Conservation (phyloP, 208 protist species). For the Wallacemonas sp. region DNA sequence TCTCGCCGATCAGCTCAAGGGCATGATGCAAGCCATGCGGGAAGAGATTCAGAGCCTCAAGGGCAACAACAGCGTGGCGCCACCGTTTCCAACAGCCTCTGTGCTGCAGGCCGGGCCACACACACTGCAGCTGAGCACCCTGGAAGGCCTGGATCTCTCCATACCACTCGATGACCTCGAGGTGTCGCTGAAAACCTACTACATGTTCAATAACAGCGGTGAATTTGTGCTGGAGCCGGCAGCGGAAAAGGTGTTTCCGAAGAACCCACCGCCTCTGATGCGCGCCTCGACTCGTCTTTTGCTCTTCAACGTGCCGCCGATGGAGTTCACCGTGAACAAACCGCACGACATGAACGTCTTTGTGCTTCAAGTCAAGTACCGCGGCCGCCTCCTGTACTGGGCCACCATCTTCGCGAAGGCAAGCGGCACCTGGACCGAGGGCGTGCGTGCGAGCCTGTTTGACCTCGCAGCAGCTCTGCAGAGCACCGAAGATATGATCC, state of each 20-base stretch:
- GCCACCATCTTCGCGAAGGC: slow-evolving; percentile 36
- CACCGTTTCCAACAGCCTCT: slow-evolving; percentile 38
- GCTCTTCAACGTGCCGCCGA: slow-evolving; percentile 35
- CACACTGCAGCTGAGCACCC: slow-evolving; percentile 31
- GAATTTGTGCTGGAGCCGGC: slow-evolving; percentile 52
- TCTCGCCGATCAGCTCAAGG: slow-evolving; percentile 20
- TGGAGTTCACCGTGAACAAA: slow-evolving; percentile 54
- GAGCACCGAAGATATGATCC: slow-evolving; percentile 29
- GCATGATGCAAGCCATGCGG: slow-evolving; percentile 26
- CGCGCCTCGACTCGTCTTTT: slow-evolving; percentile 28
- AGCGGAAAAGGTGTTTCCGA: slow-evolving; percentile 29
- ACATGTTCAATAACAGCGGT: slow-evolving; percentile 43
- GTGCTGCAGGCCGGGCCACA: slow-evolving; percentile 38
- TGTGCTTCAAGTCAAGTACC: slow-evolving; percentile 45
- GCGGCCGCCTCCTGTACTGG: slow-evolving; percentile 54
- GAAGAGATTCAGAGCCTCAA: slow-evolving; percentile 30
- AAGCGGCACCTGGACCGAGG: slow-evolving; percentile 42
- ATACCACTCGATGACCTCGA: slow-evolving; percentile 52
- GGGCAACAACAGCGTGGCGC: neutral
- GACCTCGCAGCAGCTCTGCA: slow-evolving; percentile 56
- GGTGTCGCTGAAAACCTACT: slow-evolving; percentile 51
- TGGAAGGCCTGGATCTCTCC: slow-evolving; percentile 55
- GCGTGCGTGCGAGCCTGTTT: slow-evolving; percentile 36
- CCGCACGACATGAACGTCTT: slow-evolving; percentile 53
- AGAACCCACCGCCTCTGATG: slow-evolving; percentile 23